These are phyloP conservation scores for Magnusiomyces fungicola DNA, from an alignment of 1,139 yeast species.

Conservation along the genomic window DNA sequence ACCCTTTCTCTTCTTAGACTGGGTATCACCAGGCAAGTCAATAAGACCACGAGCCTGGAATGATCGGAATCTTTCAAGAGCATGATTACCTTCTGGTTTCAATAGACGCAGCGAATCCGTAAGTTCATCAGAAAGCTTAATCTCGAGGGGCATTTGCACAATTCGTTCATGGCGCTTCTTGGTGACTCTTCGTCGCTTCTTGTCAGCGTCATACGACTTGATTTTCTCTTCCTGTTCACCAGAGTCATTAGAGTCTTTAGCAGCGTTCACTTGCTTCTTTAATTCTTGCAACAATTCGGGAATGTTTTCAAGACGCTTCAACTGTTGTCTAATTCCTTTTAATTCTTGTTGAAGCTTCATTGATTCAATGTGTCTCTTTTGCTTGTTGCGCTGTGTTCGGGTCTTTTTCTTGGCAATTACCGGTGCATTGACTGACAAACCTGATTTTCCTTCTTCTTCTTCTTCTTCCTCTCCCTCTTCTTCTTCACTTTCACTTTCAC, in stretches of 20 bases:
- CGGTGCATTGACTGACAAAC: slow-evolving; percentile 65
- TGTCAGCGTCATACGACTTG: slow-evolving; percentile 22
- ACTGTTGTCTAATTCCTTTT: slow-evolving; percentile 51
- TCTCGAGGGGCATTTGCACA: slow-evolving; percentile 63
- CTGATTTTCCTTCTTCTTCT: slow-evolving; percentile 32
- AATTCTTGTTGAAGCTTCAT: slow-evolving; percentile 49
- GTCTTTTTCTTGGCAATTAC: slow-evolving; percentile 68
- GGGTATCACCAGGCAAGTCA: slow-evolving; percentile 54
- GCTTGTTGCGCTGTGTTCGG: slow-evolving; percentile 64
- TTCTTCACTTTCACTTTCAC: slow-evolving; percentile 27
- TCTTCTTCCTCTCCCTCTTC: slow-evolving; percentile 31
- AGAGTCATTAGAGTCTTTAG: slow-evolving; percentile 10
- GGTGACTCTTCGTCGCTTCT: slow-evolving; percentile 25
- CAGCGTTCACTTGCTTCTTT: slow-evolving; percentile 27
- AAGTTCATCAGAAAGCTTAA: slow-evolving; percentile 83
- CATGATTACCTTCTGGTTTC: slow-evolving; percentile 84
- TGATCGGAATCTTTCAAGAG: slow-evolving; percentile 73
- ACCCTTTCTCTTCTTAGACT: slow-evolving; percentile 46
- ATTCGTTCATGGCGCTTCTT: slow-evolving; percentile 46
- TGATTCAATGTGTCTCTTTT: slow-evolving; percentile 57
- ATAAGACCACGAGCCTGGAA: slow-evolving; percentile 80
- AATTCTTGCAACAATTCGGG: slow-evolving; percentile 25
- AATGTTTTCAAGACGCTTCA: slow-evolving; percentile 45
- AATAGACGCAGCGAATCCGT: slow-evolving; percentile 76
- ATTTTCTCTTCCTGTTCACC: slow-evolving; percentile 6